Evolutionary conservation across 2,329 filamentous ascomycete species (phyloP), one percentile per base, ranked within the genome.

Genomic region (Hypoxylon sp.): DNA sequence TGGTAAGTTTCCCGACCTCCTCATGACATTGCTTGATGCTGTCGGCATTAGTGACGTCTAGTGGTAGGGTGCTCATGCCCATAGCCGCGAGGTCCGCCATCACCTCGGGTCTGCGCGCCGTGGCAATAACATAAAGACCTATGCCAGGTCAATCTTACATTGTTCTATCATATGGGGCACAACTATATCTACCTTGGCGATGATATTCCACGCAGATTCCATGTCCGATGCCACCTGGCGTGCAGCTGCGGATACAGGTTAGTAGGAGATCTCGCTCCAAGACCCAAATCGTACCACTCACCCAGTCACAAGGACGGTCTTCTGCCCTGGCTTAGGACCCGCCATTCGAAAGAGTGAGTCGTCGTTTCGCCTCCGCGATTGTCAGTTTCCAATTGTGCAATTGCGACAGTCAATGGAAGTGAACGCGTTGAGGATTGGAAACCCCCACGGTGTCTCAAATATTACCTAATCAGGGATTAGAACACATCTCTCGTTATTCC

Each of bases 141-240:
- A 48, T 32, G 10, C 13, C 2, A 21, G 13, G 19, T 67, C 9
- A 70, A 48, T 32, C 3, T 32, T 11, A 41, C 10, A 13, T 13
- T 13, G 3, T 23, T 11, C 10, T 19, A 17, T 43, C 2, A 36
- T 23, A 14, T 11, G 3, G 1, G 17, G 13, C 6, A 13, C 10
- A 46, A 14, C 17, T 17, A 5, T n/a, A 14, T n/a, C 17, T 23
- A 86, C 86, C 86, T 77, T 82, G 81, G 10, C 75, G 78, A 41
- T 87, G 83, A 56, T 88, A 89, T 67, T 86, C 85, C 1, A 82
- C 72, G 14, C 83, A 86, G 10, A 89, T 60, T 2, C 83, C 84
- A 73, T 87, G 82, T 41, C 87, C 87, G 63, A 89, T 89, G 30
- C 87, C 87, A 13, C 86, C 87, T 1, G 87, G 85, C 5, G 86